Evolutionary conservation across 805 yeast species (phyloP).

Genomic region (Metschnikowia orientalis): DNA sequence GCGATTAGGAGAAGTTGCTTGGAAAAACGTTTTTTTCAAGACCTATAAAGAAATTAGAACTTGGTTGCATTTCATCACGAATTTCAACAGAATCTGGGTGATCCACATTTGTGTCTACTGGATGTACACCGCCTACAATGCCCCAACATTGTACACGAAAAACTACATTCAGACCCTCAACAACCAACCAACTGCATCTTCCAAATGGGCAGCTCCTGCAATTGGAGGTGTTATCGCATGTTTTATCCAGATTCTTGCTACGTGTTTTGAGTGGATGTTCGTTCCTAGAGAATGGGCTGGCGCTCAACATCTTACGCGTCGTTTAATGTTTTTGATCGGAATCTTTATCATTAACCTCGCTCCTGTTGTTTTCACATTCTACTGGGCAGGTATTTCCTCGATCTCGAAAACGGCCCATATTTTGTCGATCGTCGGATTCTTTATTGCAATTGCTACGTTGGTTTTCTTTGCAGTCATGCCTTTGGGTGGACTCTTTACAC

Average conservation of each 20-base stretch:
- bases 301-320: conserved; percentile 91
- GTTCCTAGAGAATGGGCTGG: conserved; percentile 99
- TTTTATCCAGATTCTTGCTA: conserved; percentile 78
- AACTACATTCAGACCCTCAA: conserved; percentile 78
- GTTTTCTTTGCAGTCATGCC: conserved; percentile 93
- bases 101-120: conserved; percentile 85
- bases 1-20: conserved; percentile 85
- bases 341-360: conserved; percentile 72
- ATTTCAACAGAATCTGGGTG: conserved; percentile 90
- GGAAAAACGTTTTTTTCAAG: conserved; percentile 84
- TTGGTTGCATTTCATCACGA: conserved; percentile 70
- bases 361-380: conserved; percentile 82
- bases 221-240: conserved; percentile 89
- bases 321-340: conserved; percentile 68
- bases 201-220: conserved; percentile 90
- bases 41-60: conserved; percentile 72
- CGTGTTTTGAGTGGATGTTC: conserved; percentile 88
- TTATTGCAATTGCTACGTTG: conserved; percentile 79
- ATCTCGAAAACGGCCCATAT: conserved; percentile 69
- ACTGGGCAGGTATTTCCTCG: conserved; percentile 65
- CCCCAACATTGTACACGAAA: conserved; percentile 86
- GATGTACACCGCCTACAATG: conserved; percentile 92
- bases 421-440: conserved; percentile 82
- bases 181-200: conserved; percentile 84
- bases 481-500: conserved; percentile 90